Conservation (phyloP, 495 filamentous ascomycete genomes). For the Neurospora sp. region DNA sequence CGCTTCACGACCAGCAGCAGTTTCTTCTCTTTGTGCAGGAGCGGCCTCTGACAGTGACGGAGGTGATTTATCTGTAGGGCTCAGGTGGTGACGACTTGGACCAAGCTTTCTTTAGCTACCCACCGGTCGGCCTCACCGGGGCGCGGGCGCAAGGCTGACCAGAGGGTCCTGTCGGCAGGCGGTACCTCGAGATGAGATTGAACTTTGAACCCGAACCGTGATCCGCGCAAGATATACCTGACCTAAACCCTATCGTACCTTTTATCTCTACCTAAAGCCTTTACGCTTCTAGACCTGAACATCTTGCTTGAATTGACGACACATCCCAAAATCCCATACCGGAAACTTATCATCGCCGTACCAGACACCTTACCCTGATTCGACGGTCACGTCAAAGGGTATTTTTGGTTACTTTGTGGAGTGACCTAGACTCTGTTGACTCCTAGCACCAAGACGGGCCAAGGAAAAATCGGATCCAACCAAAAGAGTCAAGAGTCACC, state of each 20-base stretch:
- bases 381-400: not conserved
- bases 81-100: not conserved
- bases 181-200: not conserved
- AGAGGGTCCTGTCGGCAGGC: not conserved
- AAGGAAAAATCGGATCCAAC: not conserved
- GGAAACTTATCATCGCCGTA: not conserved
- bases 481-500: not conserved
- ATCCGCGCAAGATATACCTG: not conserved
- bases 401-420: not conserved
- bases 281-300: not conserved
- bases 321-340: not conserved
- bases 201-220: not conserved
- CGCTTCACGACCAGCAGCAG: not conserved
- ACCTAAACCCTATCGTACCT: not conserved
- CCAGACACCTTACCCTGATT: not conserved
- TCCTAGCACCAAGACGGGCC: not conserved
- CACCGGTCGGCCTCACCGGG: not conserved
- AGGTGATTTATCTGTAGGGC: not conserved
- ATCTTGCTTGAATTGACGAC: not conserved
- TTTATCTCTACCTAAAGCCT: not conserved
- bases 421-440: not conserved
- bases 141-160: not conserved
- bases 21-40: not conserved
- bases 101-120: not conserved
- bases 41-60: not conserved